Evolutionary conservation across 768 basidiomycete species (phyloP).

Genomic region (Lentinula boryana): DNA sequence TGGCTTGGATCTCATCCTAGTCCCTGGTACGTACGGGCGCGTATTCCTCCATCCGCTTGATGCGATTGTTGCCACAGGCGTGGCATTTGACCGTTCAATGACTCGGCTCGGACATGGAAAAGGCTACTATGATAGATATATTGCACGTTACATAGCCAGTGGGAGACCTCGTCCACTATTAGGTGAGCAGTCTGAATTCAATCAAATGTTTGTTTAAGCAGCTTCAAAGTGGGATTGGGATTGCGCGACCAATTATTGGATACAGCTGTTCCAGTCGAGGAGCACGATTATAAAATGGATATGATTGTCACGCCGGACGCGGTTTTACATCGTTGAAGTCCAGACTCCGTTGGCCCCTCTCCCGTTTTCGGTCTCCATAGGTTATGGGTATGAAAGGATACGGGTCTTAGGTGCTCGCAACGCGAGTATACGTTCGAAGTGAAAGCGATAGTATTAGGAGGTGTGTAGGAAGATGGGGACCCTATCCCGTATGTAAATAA

Average conservation of each 20-base stretch:
- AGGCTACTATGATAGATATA: conserved; percentile 77
- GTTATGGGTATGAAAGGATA: background rate
- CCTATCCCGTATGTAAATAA: too few species aligned
- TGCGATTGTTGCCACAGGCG: conserved; percentile 32
- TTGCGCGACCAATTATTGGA: conserved; percentile 56
- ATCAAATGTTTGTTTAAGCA: conserved; percentile 3
- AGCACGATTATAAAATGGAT: conserved; percentile 62
- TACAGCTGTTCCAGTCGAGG: conserved; percentile 45
- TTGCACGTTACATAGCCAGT: conserved; percentile 45
- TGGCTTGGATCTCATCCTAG: conserved; percentile 54
- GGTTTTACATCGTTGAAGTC: conserved; percentile 1
- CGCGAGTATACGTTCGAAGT: too few species aligned
- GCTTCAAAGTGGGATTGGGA: conserved; percentile 52
- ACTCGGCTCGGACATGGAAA: conserved; percentile 78
- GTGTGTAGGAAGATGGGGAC: too few species aligned
- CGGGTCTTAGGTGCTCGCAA: background rate
- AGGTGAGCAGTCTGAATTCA: conserved; percentile 32
- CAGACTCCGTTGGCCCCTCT: background rate
- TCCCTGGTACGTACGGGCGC: conserved; percentile 46
- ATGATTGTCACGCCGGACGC: conserved; percentile 46
- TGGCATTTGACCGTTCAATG: conserved; percentile 67
- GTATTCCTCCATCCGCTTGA: background rate
- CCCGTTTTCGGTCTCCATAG: background rate
- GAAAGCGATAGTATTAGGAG: too few species aligned
- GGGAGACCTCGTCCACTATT: conserved; percentile 47